Evolutionary conservation across 1,284 basidiomycete genomes (phyloP), one percentile per base, ranked within the genome.

Genomic region (Vanrija sp.): DNA sequence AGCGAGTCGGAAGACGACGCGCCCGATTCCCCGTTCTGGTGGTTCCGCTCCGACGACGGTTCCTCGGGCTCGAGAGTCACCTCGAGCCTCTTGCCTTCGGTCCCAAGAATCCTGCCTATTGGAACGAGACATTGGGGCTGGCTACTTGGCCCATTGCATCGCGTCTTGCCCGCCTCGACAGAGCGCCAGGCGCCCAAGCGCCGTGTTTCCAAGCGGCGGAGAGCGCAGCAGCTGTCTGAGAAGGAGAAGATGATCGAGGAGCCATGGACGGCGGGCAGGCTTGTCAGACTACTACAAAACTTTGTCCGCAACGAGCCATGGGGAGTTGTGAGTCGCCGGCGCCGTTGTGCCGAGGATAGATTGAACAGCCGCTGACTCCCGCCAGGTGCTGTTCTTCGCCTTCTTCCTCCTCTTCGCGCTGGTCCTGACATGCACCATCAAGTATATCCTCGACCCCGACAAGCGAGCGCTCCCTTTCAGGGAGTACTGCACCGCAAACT

Each of bases 391-490:
- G 18, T 27, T 25, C 24, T 37, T 47, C 7, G 37, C 31, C 14
- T 42, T 47, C 22, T 52, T 52, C 20, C 22, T 89, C 58, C 85
- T 84, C 61, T 87, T 89, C 53, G 75, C 72, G 14, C 53, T 72
- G 38, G 50, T 60, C n/a, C 39, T 75, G 19, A 81, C 79, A 6
- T 83, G 90, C 54, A 79, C 89, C 51, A 82, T 97, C 72, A 93
- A 92, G 70, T 88, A 95, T 74, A 83, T 94, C 59, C 83, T 97
- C 68, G 94, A 97, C 71, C 91, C 93, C 43, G 95, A 98, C 81
- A 97, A 97, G 74, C 87, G 88, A 53, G 87, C 91, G 15, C 77
- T 95, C 25, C 93, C 94, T 41, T 98, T 93, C 92, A 84, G 92
- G 61, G 84, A 86, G 23, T 95, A 95, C 72, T 98, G 95, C 82